Evolutionary conservation across 768 basidiomycete species (phyloP).

Genomic region (Heimioporus sp.): DNA sequence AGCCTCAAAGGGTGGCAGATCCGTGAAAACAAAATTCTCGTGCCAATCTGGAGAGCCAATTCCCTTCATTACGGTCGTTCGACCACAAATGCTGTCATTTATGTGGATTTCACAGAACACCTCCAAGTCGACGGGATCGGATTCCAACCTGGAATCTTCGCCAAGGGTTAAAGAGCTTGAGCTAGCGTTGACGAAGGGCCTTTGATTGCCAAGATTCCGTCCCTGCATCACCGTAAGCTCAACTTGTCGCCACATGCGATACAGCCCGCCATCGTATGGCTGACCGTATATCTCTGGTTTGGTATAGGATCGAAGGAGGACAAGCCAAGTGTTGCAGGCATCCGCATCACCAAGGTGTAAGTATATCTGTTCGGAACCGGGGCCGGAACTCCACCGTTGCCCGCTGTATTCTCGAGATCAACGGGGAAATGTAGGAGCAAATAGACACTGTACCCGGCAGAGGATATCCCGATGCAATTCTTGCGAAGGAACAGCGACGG

Average conservation of each 20-base stretch:
- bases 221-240: conserved; percentile 73
- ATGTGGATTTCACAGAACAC: conserved; percentile 78
- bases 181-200: conserved; percentile 26
- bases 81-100: conserved; percentile 64
- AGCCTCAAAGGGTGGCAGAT: conserved; percentile 75
- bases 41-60: conserved; percentile 77
- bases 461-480: conserved; percentile 71
- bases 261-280: conserved; percentile 68
- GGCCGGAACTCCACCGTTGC: conserved; percentile 56
- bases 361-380: conserved; percentile 64
- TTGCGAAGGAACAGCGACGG: conserved; percentile 74
- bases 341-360: conserved; percentile 68
- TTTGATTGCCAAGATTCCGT: conserved; percentile 62
- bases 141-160: conserved; percentile 37
- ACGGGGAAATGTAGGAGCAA: conserved; percentile 1
- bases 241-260: conserved; percentile 86
- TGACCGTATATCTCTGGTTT: conserved; percentile 76
- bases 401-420: conserved; percentile 37
- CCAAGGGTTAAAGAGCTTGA: conserved; percentile 27
- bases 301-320: conserved; percentile 78
- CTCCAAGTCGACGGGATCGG: conserved; percentile 61
- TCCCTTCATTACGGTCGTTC: conserved; percentile 71
- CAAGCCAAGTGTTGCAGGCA: conserved; percentile 70
- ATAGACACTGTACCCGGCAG: conserved; percentile 45
- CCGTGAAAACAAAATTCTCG: conserved; percentile 70